These are phyloP conservation scores for Phytophthora boehmeriae DNA, from an alignment of 352 stramenopile genomes.

Conservation along the genomic window DNA sequence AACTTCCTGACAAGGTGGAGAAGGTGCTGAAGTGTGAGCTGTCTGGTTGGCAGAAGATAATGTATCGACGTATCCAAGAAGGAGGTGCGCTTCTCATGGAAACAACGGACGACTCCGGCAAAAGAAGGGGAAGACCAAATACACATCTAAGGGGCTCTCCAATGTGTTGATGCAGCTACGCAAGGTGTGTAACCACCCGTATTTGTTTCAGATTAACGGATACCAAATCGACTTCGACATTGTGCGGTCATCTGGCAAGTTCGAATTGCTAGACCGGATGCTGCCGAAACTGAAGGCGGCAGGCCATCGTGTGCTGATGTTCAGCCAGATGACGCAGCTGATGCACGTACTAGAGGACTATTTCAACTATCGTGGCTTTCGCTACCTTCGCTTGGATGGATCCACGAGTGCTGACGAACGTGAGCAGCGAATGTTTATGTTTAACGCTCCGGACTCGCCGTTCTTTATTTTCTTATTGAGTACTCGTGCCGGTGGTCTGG, in stretches of 20 bases:
- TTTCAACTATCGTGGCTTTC: slow-evolving; percentile 90
- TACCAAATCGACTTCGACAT: slow-evolving; percentile 90
- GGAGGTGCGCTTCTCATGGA: slow-evolving; percentile 85
- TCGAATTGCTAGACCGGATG: slow-evolving; percentile 97
- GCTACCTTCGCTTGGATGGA: slow-evolving; percentile 97
- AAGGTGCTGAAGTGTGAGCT: slow-evolving; percentile 88
- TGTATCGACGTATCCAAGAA: slow-evolving; percentile 90
- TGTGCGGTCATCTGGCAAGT: slow-evolving; percentile 91
- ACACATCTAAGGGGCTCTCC: slow-evolving; percentile 83
- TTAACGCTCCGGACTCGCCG: slow-evolving; percentile 92
- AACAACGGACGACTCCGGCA: slow-evolving; percentile 59
- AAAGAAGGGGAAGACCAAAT: slow-evolving; percentile 84
- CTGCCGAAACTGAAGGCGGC: slow-evolving; percentile 93
- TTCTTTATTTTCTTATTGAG: slow-evolving; percentile 98
- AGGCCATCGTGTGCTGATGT: slow-evolving; percentile 92
- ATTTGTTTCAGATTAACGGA: slow-evolving; percentile 85
- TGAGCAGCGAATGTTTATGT: slow-evolving; percentile 98
- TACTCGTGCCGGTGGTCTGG: slow-evolving; percentile 97
- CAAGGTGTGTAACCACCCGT: slow-evolving; percentile 91
- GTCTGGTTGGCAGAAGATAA: slow-evolving; percentile 88
- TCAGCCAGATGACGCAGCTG: slow-evolving; percentile 91
- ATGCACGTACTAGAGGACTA: slow-evolving; percentile 93
- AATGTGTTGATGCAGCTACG: slow-evolving; percentile 91
- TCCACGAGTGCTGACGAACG: slow-evolving; percentile 96
- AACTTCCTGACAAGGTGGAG: slow-evolving; percentile 89